Evolutionary conservation across 2,329 filamentous ascomycete genomes (phyloP).

Genomic region (Lachnellula hyalina): DNA sequence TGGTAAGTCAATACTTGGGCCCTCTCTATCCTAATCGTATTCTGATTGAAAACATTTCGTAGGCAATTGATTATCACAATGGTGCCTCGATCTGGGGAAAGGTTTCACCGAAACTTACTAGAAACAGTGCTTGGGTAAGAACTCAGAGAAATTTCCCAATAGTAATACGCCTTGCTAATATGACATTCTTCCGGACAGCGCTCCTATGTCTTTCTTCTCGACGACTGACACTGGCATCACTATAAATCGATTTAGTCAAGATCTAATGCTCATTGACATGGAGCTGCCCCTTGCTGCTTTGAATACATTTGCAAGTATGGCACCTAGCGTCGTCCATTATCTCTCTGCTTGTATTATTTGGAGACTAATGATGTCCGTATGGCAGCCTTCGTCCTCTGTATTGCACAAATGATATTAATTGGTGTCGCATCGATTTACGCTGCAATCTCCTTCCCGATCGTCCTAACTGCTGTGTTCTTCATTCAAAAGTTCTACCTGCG

Average conservation of each 20-base stretch:
- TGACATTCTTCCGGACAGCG: constrained; percentile 4
- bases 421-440: background rate
- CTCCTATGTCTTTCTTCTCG: constrained; percentile 32
- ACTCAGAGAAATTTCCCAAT: background rate
- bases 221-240: constrained; percentile 20
- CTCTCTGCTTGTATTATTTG: too few species aligned
- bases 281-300: constrained; percentile 28
- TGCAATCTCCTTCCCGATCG: background rate
- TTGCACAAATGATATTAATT: background rate
- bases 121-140: background rate
- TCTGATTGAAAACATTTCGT: background rate
- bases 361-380: background rate
- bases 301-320: constrained; percentile 11
- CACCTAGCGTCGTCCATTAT: background rate
- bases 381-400: background rate
- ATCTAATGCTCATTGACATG: constrained; percentile 27
- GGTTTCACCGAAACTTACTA: background rate
- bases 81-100: constrained; percentile 1
- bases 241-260: constrained; percentile 42
- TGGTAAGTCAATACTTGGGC: background rate
- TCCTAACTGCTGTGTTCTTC: constrained; percentile 33
- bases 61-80: constrained; percentile 4
- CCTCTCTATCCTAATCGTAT: background rate
- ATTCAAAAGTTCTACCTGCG: constrained; percentile 39
- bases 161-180: background rate